A percentile compares a stretch with the other conserved stretches of the same genome.
Conservation (phyloP, 148 eudicot genomes). For the Polygonum maritimum region DNA sequence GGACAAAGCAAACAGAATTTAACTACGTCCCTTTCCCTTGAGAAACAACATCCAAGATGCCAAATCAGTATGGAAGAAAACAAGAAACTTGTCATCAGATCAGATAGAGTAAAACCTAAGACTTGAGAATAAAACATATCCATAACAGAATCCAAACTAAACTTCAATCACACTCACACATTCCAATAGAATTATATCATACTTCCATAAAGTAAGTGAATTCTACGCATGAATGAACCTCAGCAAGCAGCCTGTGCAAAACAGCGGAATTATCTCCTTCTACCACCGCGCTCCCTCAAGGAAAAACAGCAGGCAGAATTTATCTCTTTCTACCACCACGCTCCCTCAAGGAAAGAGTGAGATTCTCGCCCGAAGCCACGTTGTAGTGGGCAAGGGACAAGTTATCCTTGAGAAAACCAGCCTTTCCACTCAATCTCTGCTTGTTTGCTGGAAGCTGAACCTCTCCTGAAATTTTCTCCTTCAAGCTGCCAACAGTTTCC, state of each 20-base stretch:
- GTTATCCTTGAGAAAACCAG: conserved; percentile 82
- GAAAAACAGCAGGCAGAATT: too few species aligned
- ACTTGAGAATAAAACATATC: conserved; percentile 11
- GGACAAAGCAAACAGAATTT: too few species aligned
- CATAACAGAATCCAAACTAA: conserved; percentile 19
- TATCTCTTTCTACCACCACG: conserved; percentile 84
- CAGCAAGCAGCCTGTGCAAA: background rate
- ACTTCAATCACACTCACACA: conserved; percentile 11
- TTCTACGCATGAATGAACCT: conserved; percentile 30
- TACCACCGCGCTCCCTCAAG: too few species aligned
- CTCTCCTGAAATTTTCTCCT: conserved; percentile 77
- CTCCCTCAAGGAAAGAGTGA: conserved; percentile 67
- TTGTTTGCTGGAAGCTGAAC: conserved; percentile 81
- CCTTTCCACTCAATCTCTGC: conserved; percentile 79
- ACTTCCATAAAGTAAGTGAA: conserved; percentile 14
- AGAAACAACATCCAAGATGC: too few species aligned
- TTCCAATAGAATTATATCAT: conserved; percentile 17
- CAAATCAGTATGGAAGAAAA: background rate
- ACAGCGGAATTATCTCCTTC: conserved; percentile 9
- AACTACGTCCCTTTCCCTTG: too few species aligned
- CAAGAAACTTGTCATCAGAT: background rate
- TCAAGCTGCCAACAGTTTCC: conserved; percentile 66
- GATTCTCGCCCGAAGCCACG: conserved; percentile 46
- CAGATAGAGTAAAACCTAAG: background rate
- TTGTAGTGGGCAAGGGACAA: conserved; percentile 76